Evolutionary conservation across 2,329 filamentous ascomycete species (phyloP).

Genomic region (Aspergillus felis): DNA sequence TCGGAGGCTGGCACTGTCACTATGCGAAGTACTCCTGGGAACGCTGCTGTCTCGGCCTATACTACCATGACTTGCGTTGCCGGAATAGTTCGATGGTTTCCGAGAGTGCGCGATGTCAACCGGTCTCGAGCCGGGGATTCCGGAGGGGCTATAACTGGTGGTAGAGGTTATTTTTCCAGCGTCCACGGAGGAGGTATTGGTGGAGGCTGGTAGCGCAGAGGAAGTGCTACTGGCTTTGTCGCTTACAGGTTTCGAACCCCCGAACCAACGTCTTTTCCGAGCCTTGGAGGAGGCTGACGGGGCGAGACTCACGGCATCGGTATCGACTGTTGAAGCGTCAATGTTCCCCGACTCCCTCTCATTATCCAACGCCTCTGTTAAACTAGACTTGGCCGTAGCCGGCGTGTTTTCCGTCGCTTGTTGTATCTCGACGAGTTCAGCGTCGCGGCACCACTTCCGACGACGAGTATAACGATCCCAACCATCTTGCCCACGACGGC

Average conservation of each 20-base stretch:
- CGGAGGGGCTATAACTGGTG: constrained; percentile 14
- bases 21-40: constrained; percentile 24
- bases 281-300: constrained; percentile 27
- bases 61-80: constrained; percentile 15
- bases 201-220: constrained; percentile 15
- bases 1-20: constrained; percentile 32
- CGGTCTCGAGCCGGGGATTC: constrained; percentile 23
- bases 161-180: constrained; percentile 20
- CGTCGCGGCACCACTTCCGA: constrained; percentile 94
- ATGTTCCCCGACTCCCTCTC: constrained; percentile 15
- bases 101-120: constrained; percentile 28
- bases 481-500: constrained; percentile 76
- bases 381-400: constrained; percentile 36
- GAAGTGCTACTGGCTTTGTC: constrained; percentile 22
- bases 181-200: constrained; percentile 19
- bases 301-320: constrained; percentile 25
- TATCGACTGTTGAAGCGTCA: constrained; percentile 18
- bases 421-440: constrained; percentile 78
- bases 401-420: constrained; percentile 44
- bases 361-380: constrained; percentile 24
- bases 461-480: constrained; percentile 94
- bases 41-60: constrained; percentile 17
- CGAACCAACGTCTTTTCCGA: constrained; percentile 38
- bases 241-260: constrained; percentile 27
- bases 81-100: constrained; percentile 23